A percentile compares a stretch with the other conserved stretches of the same genome.
These are phyloP conservation scores for Penicillium goetzii DNA, from an alignment of 495 filamentous ascomycete species.

Conservation along the genomic window DNA sequence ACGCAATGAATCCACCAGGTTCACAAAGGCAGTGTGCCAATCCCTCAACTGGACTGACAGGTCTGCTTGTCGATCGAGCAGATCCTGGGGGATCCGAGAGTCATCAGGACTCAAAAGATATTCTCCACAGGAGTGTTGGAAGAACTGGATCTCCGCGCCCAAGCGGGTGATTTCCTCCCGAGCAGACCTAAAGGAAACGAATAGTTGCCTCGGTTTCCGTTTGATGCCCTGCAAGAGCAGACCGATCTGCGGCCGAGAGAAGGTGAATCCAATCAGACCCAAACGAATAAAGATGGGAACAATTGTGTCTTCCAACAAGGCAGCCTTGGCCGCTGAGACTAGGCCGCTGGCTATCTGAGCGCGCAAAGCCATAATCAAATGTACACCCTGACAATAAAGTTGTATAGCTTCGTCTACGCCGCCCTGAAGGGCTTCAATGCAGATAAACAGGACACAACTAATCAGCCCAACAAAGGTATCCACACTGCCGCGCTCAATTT, in stretches of 20 bases:
- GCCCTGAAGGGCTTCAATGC: constrained; percentile 58
- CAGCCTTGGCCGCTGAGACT: constrained; percentile 21
- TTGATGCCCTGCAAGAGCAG: constrained; percentile 10
- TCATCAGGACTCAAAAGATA: constrained; percentile 16
- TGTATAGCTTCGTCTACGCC: constrained; percentile 33
- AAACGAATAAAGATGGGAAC: constrained; percentile 45
- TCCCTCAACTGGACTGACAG: constrained; percentile 19
- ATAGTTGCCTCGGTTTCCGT: constrained; percentile 2
- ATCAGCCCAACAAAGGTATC: constrained; percentile 49
- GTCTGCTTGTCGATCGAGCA: constrained; percentile 19
- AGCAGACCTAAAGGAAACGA: constrained; percentile 25
- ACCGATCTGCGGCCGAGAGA: constrained; percentile 13
- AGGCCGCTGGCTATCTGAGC: constrained; percentile 27
- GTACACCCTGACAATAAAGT: constrained; percentile 43
- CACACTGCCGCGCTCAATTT: constrained; percentile 42
- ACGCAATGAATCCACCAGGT: constrained; percentile 21
- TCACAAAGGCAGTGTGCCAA: constrained; percentile 34
- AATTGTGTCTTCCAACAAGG: constrained; percentile 37
- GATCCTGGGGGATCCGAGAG: constrained; percentile 11
- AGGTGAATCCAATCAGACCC: constrained; percentile 25
- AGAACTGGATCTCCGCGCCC: constrained; percentile 25
- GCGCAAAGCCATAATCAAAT: constrained; percentile 37
- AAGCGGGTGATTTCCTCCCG: constrained; percentile 21
- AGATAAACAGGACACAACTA: constrained; percentile 61
- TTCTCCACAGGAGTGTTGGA: constrained; percentile 23